Conservation (phyloP, 768 basidiomycete species). For the Mycena pura region DNA sequence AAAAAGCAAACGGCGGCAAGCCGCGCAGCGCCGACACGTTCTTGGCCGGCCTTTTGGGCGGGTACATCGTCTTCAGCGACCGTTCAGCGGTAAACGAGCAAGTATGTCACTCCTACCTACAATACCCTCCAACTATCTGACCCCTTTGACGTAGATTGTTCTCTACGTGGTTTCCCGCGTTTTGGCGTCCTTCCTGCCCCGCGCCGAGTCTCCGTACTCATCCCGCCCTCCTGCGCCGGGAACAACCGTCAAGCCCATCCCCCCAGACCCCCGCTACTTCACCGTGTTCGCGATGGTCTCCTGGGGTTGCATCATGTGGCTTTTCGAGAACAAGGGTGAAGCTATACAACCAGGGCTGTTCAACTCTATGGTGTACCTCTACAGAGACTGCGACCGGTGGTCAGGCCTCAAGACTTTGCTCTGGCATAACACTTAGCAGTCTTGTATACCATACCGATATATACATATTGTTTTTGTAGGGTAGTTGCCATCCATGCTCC, state of each 20-base stretch:
- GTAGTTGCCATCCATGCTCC: too few relatives aligned
- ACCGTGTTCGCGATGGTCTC: constrained; percentile 84
- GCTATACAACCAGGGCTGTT: constrained; percentile 98
- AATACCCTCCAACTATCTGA: constrained; percentile 7
- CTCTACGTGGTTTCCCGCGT: constrained; percentile 95
- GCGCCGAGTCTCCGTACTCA: constrained; percentile 64
- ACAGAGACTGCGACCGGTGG: constrained; percentile 93
- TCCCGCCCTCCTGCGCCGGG: constrained; percentile 47
- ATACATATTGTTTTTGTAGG: too few relatives aligned
- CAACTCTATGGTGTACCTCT: constrained; percentile 94
- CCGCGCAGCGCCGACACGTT: constrained; percentile 85
- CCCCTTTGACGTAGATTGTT: constrained; percentile 70
- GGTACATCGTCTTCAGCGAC: constrained; percentile 88
- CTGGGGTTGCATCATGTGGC: constrained; percentile 98
- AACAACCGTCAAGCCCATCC: constrained; percentile 67
- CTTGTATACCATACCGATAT: too few relatives aligned
- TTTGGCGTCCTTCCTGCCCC: constrained; percentile 89
- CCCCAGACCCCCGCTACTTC: constrained; percentile 87
- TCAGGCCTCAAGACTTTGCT: constrained; percentile 79
- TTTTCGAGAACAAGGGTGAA: constrained; percentile 87
- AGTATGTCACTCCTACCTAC: constrained; percentile 51
- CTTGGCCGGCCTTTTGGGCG: constrained; percentile 90
- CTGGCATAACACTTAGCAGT: constrained; percentile 79
- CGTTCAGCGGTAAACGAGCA: constrained; percentile 91
- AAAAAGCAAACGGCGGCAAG: constrained; percentile 82